Evolutionary conservation across 352 stramenopile genomes (phyloP), one percentile per base, ranked within the genome.

Genomic region (Phytophthora hibernalis): DNA sequence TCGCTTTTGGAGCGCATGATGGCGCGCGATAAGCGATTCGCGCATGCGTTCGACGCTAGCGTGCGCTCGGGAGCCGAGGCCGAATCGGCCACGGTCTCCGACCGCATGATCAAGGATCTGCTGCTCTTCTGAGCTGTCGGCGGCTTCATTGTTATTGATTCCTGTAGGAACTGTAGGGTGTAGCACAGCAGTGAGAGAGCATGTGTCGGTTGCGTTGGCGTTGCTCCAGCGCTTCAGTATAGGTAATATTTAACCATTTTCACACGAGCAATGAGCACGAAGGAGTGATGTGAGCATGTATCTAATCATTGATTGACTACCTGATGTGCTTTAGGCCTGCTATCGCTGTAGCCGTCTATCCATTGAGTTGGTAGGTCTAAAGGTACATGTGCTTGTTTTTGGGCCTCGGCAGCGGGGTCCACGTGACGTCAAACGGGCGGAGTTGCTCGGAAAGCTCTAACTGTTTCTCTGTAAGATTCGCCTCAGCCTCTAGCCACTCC

Each of bases 101-200:
- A 93, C 66, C 83, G 79, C 57, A 90, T 95, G 79, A 85, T 92
- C 59, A 95, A 95, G 62, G 85, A 95, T 63, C 72, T 95, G 54
- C 76, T 95, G 64, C 76, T 95, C 68, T 93, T 95, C 52, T 95
- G 61, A 82, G 33, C 20, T 26, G 18, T 33, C 12, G 33, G 11
- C 11, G 26, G 26, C 16, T 63, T 52, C 38, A 31, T 69, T 68
- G 64, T 63, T 64, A 61, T 59, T 64, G 35, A n/a, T 42, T 44
- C 33, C 47, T 44, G 65, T 68, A 66, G 30, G 55, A 76, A 30
- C 18, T 66, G 40, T 61, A 55, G 45, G 50, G 10, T 62, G 31
- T 52, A 26, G 54, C n/a, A 57, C 47, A 65, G 42, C 21, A 45
- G 44, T 31, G 26, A 13, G 33, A 30, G 50, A 56, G 26, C 16